Evolutionary conservation across 306 rosid species (phyloP).

Genomic region (Sechiopsis laciniata): DNA sequence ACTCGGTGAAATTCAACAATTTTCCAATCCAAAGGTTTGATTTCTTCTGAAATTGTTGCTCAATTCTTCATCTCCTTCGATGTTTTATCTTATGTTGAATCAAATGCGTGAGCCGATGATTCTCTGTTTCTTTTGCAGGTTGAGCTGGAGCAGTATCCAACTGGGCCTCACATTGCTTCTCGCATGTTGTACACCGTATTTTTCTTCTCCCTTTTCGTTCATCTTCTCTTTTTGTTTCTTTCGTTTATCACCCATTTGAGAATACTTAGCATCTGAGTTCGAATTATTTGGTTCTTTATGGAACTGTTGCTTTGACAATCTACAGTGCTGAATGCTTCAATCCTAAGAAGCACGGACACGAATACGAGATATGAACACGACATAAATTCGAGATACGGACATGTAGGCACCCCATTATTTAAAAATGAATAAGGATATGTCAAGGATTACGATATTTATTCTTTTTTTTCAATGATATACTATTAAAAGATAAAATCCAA

Average conservation of each 20-base stretch:
- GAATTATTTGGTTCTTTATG: neutral
- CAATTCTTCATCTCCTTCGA: neutral
- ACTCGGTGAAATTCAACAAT: constrained; percentile 67
- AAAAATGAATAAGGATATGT: too few species aligned
- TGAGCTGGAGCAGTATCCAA: constrained; percentile 90
- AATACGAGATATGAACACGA: too few species aligned
- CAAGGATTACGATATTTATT: too few species aligned
- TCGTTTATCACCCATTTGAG: neutral
- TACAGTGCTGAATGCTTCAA: neutral
- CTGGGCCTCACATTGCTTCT: constrained; percentile 94
- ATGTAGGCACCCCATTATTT: too few species aligned
- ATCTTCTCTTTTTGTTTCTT: neutral
- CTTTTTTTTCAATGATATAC: too few species aligned
- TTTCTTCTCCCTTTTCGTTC: constrained; percentile 4
- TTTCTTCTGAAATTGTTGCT: constrained; percentile 21
- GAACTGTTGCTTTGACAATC: neutral
- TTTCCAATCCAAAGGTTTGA: constrained; percentile 64
- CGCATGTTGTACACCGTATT: constrained; percentile 76
- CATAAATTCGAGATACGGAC: too few species aligned
- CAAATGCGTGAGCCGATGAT: neutral
- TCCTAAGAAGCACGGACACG: too few species aligned
- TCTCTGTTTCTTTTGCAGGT: constrained; percentile 38
- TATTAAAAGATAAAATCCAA: too few species aligned
- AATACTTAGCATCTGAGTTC: neutral
- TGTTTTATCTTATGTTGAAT: neutral